These are phyloP conservation scores for Thyridium curvatum DNA, from an alignment of 2,329 filamentous ascomycete species.

Conservation along the genomic window DNA sequence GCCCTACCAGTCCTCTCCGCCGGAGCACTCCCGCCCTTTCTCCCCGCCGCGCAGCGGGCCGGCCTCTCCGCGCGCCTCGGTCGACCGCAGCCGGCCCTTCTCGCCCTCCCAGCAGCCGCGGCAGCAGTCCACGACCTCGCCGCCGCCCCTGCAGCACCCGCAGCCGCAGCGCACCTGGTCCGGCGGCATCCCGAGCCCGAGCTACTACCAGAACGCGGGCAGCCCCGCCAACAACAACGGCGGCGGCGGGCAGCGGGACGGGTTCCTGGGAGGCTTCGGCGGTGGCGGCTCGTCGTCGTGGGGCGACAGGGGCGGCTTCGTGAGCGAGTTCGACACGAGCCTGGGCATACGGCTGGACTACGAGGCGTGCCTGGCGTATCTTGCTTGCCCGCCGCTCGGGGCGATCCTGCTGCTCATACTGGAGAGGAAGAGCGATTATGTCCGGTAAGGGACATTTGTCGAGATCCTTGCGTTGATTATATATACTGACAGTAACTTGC, in stretches of 20 bases:
- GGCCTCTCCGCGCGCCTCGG: constrained; percentile 49
- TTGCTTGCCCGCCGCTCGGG: constrained; percentile 77
- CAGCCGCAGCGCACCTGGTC: constrained; percentile 53
- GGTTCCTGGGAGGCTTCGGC: constrained; percentile 6
- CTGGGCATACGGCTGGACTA: constrained; percentile 80
- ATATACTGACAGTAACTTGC: too few relatives aligned
- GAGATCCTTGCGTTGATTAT: too few relatives aligned
- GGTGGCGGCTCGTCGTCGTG: constrained; percentile 22
- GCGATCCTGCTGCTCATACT: constrained; percentile 77
- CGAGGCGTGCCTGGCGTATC: constrained; percentile 85
- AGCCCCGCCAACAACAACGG: constrained; percentile 9
- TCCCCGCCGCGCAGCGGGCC: constrained; percentile 55
- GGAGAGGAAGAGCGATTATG: constrained; percentile 95
- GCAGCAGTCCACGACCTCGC: constrained; percentile 33
- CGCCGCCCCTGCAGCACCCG: constrained; percentile 42
- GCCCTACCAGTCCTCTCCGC: constrained; percentile 89
- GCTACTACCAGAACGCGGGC: constrained; percentile 17
- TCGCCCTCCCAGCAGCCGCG: constrained; percentile 39
- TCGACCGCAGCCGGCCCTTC: constrained; percentile 50
- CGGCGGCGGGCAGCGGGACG: constrained; percentile 11
- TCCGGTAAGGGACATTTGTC: constrained; percentile 75
- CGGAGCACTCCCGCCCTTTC: constrained; percentile 74
- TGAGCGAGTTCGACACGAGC: constrained; percentile 83
- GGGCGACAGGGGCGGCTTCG: constrained; percentile 48
- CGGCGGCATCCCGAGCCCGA: constrained; percentile 30